Evolutionary conservation across 441 rosid species (phyloP).

Genomic region (Populus tomentosa): DNA sequence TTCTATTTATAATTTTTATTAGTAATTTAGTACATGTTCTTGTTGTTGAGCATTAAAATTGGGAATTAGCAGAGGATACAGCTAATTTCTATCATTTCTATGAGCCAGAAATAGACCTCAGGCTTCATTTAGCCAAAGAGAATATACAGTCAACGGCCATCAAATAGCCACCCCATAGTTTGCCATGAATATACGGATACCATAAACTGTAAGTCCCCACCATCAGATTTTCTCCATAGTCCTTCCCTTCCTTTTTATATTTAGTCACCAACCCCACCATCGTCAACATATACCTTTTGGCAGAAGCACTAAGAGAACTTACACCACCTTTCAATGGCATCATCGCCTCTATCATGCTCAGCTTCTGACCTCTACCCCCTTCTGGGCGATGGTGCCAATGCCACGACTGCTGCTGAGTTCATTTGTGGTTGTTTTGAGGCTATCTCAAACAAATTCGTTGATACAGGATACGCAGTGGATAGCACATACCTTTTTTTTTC

Average conservation of each 20-base stretch:
- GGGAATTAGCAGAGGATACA: neutral
- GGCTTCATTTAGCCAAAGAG: neutral
- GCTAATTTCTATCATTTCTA: neutral
- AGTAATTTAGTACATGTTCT: too few relatives aligned
- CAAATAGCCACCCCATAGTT: neutral
- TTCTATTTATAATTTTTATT: too few relatives aligned
- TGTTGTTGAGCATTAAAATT: neutral
- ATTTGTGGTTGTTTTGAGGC: constrained; percentile 30
- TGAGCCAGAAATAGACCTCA: neutral
- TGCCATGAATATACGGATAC: neutral
- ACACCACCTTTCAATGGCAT: neutral
- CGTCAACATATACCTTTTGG: neutral
- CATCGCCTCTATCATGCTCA: constrained; percentile 24
- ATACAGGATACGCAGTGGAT: constrained; percentile 36
- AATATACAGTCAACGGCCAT: neutral
- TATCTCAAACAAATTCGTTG: constrained; percentile 27
- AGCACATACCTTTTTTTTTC: constrained; percentile 44
- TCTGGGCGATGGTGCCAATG: constrained; percentile 18
- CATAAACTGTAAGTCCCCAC: neutral
- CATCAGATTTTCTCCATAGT: neutral
- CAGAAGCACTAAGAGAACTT: neutral
- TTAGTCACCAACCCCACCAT: neutral
- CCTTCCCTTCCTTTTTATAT: neutral
- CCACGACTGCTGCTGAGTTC: constrained; percentile 29
- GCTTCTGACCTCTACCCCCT: constrained; percentile 24